phyloP scores from a whole-genome alignment of 2,329 filamentous ascomycete species.

The Mollisia scopiformis region DNA sequence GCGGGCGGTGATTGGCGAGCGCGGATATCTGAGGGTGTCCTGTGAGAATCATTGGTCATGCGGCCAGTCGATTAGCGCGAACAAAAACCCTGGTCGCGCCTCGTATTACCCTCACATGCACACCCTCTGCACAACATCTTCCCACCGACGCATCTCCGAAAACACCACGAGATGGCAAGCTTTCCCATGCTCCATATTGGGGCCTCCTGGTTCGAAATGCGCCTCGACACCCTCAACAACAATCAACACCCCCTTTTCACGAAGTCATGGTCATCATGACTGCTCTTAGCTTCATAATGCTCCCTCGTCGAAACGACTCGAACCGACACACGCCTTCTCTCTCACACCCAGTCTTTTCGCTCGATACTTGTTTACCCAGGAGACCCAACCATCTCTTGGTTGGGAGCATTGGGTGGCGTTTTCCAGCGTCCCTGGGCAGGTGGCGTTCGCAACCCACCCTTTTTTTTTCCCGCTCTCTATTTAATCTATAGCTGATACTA shows the following conservation, averaged over 20 bases:
- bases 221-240: conserved; percentile 11
- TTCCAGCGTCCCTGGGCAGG: neutral
- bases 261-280: conserved; percentile 3
- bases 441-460: conserved; percentile 9
- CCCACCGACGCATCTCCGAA: conserved; percentile 3
- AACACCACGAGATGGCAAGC: neutral
- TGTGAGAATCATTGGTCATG: conserved; percentile 34
- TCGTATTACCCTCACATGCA: conserved; percentile 30
- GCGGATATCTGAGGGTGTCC: conserved; percentile 31
- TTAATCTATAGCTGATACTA: neutral
- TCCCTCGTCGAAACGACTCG: neutral
- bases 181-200: conserved; percentile 2
- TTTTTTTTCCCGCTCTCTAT: neutral
- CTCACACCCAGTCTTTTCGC: neutral
- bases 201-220: conserved; percentile 4
- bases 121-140: conserved; percentile 18
- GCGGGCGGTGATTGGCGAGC: neutral
- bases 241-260: neutral
- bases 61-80: conserved; percentile 25
- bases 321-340: neutral
- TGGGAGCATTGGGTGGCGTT: neutral
- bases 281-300: neutral
- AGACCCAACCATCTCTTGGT: neutral
- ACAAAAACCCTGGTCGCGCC: conserved; percentile 15
- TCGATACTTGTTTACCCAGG: conserved; percentile 13